A percentile compares a stretch with the other conserved stretches of the same genome.
These are phyloP conservation scores for Musa acuminata DNA, from an alignment of 176 grass and related monocot genomes.

Conservation along the genomic window DNA sequence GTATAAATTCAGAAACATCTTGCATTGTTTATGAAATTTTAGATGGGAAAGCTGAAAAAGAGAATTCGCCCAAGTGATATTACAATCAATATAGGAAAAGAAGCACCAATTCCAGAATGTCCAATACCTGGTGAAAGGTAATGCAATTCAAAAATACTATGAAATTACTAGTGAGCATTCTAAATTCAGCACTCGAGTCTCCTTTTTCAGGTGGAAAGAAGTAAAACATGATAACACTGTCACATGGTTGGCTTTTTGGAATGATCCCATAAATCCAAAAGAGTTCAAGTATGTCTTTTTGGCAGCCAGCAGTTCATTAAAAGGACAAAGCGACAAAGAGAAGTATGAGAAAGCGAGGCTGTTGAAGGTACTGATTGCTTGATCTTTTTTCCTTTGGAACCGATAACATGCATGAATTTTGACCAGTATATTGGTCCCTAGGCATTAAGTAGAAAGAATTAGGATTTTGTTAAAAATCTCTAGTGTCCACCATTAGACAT, in stretches of 20 bases:
- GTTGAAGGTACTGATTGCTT: slow-evolving; percentile 45
- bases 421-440: neutral
- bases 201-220: slow-evolving; percentile 76
- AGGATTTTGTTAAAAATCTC: too few species aligned
- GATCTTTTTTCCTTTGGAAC: neutral
- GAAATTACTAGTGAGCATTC: too few species aligned
- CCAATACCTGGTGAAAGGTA: slow-evolving; percentile 92
- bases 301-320: slow-evolving; percentile 87
- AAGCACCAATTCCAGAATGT: slow-evolving; percentile 55
- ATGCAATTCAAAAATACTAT: neutral
- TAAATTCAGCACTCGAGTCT: slow-evolving; percentile 1
- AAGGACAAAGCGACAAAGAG: slow-evolving; percentile 92
- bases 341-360: slow-evolving; percentile 96
- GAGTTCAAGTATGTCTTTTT: slow-evolving; percentile 98
- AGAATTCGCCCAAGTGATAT: slow-evolving; percentile 83
- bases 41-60: slow-evolving; percentile 97
- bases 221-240: slow-evolving; percentile 94
- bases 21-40: slow-evolving; percentile 9
- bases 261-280: slow-evolving; percentile 86
- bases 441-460: neutral
- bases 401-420: neutral
- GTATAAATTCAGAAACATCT: slow-evolving; percentile 3
- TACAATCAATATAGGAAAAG: slow-evolving; percentile 85
- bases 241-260: slow-evolving; percentile 98
- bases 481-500: too few species aligned